Base-by-base conservation (phyloP, 2,329 filamentous ascomycete genomes). In the Cordyceps tenuipes region DNA sequence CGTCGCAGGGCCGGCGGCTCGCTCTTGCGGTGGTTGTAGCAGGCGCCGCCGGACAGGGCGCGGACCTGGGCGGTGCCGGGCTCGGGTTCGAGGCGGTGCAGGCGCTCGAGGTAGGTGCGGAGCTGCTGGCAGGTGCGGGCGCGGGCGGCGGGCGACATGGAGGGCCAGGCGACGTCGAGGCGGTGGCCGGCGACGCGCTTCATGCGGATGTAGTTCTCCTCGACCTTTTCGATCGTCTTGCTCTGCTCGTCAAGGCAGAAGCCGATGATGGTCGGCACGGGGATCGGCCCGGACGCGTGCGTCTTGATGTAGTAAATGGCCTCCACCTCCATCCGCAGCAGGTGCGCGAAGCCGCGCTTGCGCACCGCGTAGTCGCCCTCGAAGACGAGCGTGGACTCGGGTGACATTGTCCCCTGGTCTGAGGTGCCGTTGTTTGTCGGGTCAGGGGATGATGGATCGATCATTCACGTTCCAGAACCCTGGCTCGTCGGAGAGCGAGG, bases 141-240 rank as follows among this genome's bases (percentile, higher is more conserved):
- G 21, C 57, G 54, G 2, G 51, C 54, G 10, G 54, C 34, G 2
- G 61, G 59, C 8, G 43, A 43, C 61, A 64, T 62, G 23, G 19
- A 17, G 13, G 63, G 63, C 61, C 63, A 64, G 29, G 63, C 63
- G 15, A 46, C 52, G 44, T 53, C 63, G 26, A 64, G 61, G 36
- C 62, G 51, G 29, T 7, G 43, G 19, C 63, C 63, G 10, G 59
- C 34, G 15, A 64, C 29, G 19, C 55, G 39, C 46, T 64, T 31
- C 63, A 64, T 64, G 26, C 61, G 57, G n/a, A 64, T 63, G 61
- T 62, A 64, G 59, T 60, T 52, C 6, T 39, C 53, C 9, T 63
- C 23, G 10, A 51, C 49, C n/a, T n/a, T 19, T 23, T 36, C 49
- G 21, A 21, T 51, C 15, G 19, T 61, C 41, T 56, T 44, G 21